Evolutionary conservation across 345 rosid genomes (phyloP).

Genomic region (Euphorbia lathyris): DNA sequence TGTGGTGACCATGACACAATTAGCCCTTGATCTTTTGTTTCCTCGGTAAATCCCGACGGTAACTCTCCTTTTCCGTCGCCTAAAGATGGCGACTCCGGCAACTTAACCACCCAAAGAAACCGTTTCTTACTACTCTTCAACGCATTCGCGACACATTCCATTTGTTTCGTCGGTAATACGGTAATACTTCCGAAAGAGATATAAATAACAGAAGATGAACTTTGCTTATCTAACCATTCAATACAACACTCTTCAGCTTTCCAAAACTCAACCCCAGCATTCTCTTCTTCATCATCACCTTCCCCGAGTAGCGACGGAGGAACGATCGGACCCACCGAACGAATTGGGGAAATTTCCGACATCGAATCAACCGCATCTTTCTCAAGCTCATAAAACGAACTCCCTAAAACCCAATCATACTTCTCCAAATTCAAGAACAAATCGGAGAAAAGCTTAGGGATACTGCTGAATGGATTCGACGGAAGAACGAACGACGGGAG

Average conservation of each 20-base stretch:
- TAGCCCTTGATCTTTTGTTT: constrained; percentile 35
- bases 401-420: constrained; percentile 40
- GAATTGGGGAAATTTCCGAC: constrained; percentile 35
- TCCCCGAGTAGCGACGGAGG: constrained; percentile 36
- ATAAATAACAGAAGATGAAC: constrained; percentile 35
- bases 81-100: constrained; percentile 11
- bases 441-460: constrained; percentile 20
- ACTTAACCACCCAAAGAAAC: constrained; percentile 51
- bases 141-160: constrained; percentile 38
- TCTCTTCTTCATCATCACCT: constrained; percentile 21
- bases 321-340: constrained; percentile 50
- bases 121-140: constrained; percentile 27
- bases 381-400: constrained; percentile 48
- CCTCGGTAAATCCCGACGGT: constrained; percentile 32
- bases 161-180: constrained; percentile 27
- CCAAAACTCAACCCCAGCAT: constrained; percentile 35
- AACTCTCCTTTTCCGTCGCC: constrained; percentile 26
- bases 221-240: constrained; percentile 40
- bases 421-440: constrained; percentile 30
- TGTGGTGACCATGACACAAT: constrained; percentile 53
- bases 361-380: constrained; percentile 34
- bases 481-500: constrained; percentile 51
- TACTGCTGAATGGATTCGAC: constrained; percentile 25
- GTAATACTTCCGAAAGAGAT: constrained; percentile 49
- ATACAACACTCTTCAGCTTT: constrained; percentile 38